Conservation (phyloP, 129 eudicot species). For the Artemisia annua region DNA sequence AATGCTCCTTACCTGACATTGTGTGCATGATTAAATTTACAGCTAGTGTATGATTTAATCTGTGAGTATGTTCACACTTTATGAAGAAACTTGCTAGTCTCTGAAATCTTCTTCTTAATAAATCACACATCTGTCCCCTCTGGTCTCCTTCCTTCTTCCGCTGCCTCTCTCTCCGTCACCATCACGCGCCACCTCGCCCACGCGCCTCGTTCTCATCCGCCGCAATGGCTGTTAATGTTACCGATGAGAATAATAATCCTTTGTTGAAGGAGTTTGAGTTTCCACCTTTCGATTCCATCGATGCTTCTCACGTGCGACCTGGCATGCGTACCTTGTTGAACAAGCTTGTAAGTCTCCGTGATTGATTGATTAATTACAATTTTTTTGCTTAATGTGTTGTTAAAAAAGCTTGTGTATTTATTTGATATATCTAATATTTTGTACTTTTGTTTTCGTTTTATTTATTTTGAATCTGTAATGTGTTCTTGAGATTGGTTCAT, state of each 20-base stretch:
- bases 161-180: constrained; percentile 9
- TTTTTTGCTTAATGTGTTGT: too few relatives aligned
- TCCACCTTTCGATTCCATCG: constrained; percentile 82
- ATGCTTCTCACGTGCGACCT: constrained; percentile 75
- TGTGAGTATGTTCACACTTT: background rate
- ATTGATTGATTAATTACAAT: background rate
- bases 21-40: background rate
- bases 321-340: constrained; percentile 78
- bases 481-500: too few relatives aligned
- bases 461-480: too few relatives aligned
- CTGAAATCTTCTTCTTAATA: constrained; percentile 15
- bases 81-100: background rate
- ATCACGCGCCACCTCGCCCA: constrained; percentile 1
- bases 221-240: constrained; percentile 15
- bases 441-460: too few relatives aligned
- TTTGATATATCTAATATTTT: too few relatives aligned
- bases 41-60: background rate
- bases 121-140: constrained; percentile 68
- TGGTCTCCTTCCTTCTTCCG: constrained; percentile 61
- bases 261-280: constrained; percentile 67
- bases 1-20: background rate
- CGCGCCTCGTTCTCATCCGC: constrained; percentile 33
- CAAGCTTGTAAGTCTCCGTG: constrained; percentile 59
- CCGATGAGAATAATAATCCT: constrained; percentile 52
- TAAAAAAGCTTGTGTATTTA: too few relatives aligned